Percentiles rank a stretch among this genome's conserved stretches.
phyloP scores from a whole-genome alignment of 331 rosid genomes.

The Quercus tomentella region DNA sequence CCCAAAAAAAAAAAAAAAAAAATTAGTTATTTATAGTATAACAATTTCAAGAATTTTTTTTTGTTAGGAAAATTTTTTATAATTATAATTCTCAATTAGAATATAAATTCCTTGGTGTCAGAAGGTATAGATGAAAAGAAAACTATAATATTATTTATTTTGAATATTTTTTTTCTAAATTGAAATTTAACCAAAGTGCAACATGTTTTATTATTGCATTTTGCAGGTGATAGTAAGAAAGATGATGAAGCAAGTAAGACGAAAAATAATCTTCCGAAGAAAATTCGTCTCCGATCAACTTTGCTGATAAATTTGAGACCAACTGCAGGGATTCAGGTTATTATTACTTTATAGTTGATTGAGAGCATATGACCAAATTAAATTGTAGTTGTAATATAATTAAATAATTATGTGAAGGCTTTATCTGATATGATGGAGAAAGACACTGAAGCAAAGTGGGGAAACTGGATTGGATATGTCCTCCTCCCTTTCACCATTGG shows the following conservation, averaged over 20 bases:
- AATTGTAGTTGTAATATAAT: background rate
- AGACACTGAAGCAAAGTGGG: conserved; percentile 32
- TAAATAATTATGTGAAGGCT: background rate
- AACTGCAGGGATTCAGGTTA: conserved; percentile 34
- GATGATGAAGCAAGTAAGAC: background rate
- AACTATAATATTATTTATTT: no score
- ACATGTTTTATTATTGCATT: background rate
- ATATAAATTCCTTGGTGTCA: no score
- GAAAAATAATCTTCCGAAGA: conserved; percentile 24
- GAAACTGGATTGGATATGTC: conserved; percentile 38
- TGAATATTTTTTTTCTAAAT: no score
- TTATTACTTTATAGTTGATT: background rate
- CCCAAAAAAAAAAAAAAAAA: no score
- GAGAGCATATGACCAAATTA: no score
- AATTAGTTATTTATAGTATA: no score
- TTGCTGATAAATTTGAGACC: conserved; percentile 33
- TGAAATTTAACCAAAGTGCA: no score
- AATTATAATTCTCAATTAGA: no score
- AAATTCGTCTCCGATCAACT: conserved; percentile 33
- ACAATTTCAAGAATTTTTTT: no score
- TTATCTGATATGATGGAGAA: conserved; percentile 47
- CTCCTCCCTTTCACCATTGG: conserved; percentile 34
- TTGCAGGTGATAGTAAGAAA: conserved; percentile 8
- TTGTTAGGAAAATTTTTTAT: no score
- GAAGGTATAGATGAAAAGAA: no score